Evolutionary conservation across 768 basidiomycete genomes (phyloP), one percentile per base, ranked within the genome.

Genomic region (Amanita pseudoporphyria): DNA sequence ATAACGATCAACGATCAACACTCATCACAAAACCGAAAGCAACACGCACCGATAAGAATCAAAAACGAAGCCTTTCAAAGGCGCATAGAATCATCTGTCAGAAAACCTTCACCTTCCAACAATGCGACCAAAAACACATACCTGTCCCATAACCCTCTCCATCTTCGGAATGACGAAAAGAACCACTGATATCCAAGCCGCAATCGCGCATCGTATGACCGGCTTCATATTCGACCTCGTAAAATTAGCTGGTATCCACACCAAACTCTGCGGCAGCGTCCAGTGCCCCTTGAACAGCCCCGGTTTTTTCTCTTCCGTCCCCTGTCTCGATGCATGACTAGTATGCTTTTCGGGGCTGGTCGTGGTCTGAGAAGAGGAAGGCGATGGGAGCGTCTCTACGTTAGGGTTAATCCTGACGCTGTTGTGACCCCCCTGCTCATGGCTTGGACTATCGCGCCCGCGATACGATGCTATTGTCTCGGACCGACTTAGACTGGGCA

Each of bases 211-310:
- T 47, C 86, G 77, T 33, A 87, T 65, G 9, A 72, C 76, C 3
- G 82, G 79, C 62, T 82, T 83, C 56, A 80, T 52, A 56, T 77
- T 80, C 14, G 75, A 63, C 74, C 76, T 80, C 0, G 65, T 76
- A 62, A 67, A 74, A 51, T 81, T 84, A 13, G 62, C 66, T 1
- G 71, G 67, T 18, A 84, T 73, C 85, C 84, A 87, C 28, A 62
- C 60, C 31, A 79, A 5, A 16, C 22, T 16, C 21, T 40, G 33
- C 3, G 46, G 46, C 5, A 36, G 5, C 10, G 10, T 26, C 46
- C 33, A 47, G 7, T 33, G 46, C 2, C 12, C 30, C 21, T 9
- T 7, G 43, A 33, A 32, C n/a, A 9, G 7, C 9, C 9, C 16
- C 16, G 21, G 6, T 12, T 13, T 6, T 16, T 33, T 16, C 18